Evolutionary conservation across 208 protist genomes (phyloP), one percentile per base, ranked within the genome.

Genomic region (Kentomonas sorsogonicus): DNA sequence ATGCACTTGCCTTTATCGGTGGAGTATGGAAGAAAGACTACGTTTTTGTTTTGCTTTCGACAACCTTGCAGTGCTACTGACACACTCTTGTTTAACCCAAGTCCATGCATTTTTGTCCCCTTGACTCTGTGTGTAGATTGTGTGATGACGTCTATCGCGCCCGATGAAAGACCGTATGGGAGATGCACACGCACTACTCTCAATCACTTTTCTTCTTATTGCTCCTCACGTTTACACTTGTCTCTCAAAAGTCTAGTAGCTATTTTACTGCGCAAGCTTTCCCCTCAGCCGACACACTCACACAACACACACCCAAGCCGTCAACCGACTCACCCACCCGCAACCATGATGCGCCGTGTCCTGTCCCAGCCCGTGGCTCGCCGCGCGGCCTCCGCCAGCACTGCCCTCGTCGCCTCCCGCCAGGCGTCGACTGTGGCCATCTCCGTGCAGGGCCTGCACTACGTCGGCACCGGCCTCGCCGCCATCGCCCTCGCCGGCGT

Each of bases 401-500:
- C 77, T 48, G 53, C 74, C 31, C 61, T 71, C 25, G 72, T 83
- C 20, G 39, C 46, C 41, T 48, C 77, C 44, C 86, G 86, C 66
- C 45, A 69, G 46, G 83, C 82, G 52, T 91, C 87, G 54, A 91
- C 87, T 26, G 83, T 94, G 20, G 78, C 84, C 51, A 87, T 94
- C 67, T 91, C 88, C 39, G 80, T 94, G 29, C 84, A 92, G 72
- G 88, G 88, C n/a, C 71, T 95, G 31, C 84, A 95, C 72, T 95
- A 92, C 76, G 85, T 95, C 33, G 88, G 88, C 67, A 92, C 88
- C 30, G 88, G 88, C 55, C 81, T 95, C 48, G 85, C 85, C 54
- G 89, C 85, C 66, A 93, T 92, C 72, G 89, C 89, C 20, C 81
- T 93, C 60, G 86, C 83, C 56, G 89, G 89, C 61, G 89, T 95